phyloP scores from a whole-genome alignment of 331 rosid species.

The Prunus yedoensis region DNA sequence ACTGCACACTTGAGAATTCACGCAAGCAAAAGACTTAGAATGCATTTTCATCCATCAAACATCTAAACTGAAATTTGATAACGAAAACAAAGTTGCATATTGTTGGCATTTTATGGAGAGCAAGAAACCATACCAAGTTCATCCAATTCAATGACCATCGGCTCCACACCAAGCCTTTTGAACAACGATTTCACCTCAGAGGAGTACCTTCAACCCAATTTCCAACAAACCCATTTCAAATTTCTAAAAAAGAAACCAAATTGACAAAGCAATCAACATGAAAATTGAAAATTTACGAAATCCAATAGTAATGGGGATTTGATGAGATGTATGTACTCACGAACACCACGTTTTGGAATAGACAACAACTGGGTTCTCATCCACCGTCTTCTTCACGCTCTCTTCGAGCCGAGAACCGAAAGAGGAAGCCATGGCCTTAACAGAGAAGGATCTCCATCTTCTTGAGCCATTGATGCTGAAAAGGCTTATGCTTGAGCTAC shows the following conservation, averaged over 20 bases:
- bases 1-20: not conserved
- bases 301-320: not conserved
- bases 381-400: conserved; percentile 65
- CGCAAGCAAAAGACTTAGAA: not conserved
- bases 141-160: conserved; percentile 83
- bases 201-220: conserved; percentile 56
- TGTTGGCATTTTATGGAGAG: not conserved
- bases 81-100: too few relatives aligned
- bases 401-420: conserved; percentile 97
- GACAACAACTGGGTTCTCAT: conserved; percentile 69
- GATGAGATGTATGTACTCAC: conserved; percentile 42
- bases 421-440: conserved; percentile 68
- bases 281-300: not conserved
- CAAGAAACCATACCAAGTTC: conserved; percentile 59
- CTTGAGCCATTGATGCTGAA: conserved; percentile 28
- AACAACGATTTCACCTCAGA: conserved; percentile 82
- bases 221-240: conserved; percentile 8
- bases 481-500: conserved; percentile 6
- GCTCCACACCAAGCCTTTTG: conserved; percentile 66
- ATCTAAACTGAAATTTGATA: not conserved
- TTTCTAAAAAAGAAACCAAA: conserved; percentile 8
- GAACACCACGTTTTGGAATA: conserved; percentile 98
- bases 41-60: not conserved
- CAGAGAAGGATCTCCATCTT: conserved; percentile 27
- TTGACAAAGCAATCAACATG: not conserved